Evolutionary conservation across 345 rosid genomes (phyloP).

Genomic region (Populus pruinosa): DNA sequence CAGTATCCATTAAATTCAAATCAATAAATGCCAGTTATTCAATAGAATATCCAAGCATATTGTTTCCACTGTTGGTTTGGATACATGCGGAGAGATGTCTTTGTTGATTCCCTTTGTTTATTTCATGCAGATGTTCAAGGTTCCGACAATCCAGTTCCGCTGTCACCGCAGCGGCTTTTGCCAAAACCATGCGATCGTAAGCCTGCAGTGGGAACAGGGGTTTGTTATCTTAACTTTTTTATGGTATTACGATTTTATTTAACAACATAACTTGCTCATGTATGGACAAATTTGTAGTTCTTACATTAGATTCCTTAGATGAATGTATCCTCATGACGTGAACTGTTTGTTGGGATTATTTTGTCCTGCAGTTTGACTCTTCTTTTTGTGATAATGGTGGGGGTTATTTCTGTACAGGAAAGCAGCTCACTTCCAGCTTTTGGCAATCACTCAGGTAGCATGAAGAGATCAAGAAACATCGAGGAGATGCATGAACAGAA

Average conservation of each 20-base stretch:
- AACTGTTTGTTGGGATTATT: neutral
- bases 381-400: neutral
- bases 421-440: slow-evolving; percentile 29
- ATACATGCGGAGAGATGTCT: neutral
- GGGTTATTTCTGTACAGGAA: slow-evolving; percentile 42
- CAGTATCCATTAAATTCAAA: too few species aligned
- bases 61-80: neutral
- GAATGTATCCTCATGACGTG: neutral
- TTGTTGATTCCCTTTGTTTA: slow-evolving; percentile 8
- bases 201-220: slow-evolving; percentile 70
- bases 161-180: slow-evolving; percentile 98
- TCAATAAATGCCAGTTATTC: neutral
- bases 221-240: slow-evolving; percentile 29
- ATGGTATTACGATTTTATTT: neutral
- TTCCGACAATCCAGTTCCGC: slow-evolving; percentile 76
- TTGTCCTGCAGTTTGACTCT: neutral
- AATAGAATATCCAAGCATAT: neutral
- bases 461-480: slow-evolving; percentile 48
- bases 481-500: slow-evolving; percentile 66
- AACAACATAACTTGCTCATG: neutral
- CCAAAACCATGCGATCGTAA: slow-evolving; percentile 82
- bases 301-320: neutral
- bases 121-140: slow-evolving; percentile 68
- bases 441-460: slow-evolving; percentile 33
- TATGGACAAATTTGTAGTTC: neutral